Evolutionary conservation across 1,139 yeast species (phyloP).

Genomic region (Yamadazyma blattariae): DNA sequence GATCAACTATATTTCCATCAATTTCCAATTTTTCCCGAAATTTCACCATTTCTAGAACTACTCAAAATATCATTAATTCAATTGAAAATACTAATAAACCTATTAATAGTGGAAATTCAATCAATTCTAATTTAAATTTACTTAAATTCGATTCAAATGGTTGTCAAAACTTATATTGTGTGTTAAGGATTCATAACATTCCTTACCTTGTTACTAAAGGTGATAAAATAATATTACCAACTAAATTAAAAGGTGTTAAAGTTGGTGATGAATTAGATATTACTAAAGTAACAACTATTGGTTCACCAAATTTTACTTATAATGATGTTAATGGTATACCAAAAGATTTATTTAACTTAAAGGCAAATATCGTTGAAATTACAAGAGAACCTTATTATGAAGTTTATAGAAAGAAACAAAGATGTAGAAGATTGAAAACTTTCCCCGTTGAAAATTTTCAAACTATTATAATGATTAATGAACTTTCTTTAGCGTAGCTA

Average conservation of each 20-base stretch:
- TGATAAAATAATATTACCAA: conserved; percentile 78
- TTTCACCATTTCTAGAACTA: too few relatives aligned
- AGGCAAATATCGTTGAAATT: conserved; percentile 81
- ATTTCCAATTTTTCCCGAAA: too few relatives aligned
- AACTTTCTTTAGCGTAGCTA: conserved; percentile 48
- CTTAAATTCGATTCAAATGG: conserved; percentile 61
- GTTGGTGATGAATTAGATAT: conserved; percentile 78
- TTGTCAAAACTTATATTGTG: conserved; percentile 63
- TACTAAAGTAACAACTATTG: conserved; percentile 75
- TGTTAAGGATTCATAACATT: conserved; percentile 76
- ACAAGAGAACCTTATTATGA: conserved; percentile 76
- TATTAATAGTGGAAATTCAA: too few relatives aligned
- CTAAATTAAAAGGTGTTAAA: conserved; percentile 65
- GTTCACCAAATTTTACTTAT: conserved; percentile 78
- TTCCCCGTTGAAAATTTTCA: conserved; percentile 74
- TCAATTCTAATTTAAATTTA: conserved; percentile 9
- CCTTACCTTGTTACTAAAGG: conserved; percentile 91
- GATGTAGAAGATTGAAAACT: conserved; percentile 83
- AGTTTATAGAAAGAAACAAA: conserved; percentile 61
- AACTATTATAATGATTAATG: conserved; percentile 78
- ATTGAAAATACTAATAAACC: too few relatives aligned
- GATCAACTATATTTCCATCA: too few relatives aligned
- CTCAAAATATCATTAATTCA: too few relatives aligned
- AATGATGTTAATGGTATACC: conserved; percentile 36
- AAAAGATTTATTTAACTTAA: conserved; percentile 50